Conservation (phyloP, 192 early-diverging fungal species). For the Borealophlyctis nickersoniae region DNA sequence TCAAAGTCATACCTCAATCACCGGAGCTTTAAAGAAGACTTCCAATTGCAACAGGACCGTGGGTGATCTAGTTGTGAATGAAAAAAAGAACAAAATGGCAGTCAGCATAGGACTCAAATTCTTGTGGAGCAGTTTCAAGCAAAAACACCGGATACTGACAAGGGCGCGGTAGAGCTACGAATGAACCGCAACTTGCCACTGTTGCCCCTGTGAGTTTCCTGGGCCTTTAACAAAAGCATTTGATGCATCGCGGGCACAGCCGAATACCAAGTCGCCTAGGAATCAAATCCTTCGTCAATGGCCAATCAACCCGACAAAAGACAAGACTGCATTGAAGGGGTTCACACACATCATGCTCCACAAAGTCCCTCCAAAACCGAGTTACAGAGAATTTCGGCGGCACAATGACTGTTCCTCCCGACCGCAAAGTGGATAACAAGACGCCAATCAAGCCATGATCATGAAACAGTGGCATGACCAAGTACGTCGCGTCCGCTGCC, state of each 20-base stretch:
- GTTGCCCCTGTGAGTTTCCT: slow-evolving; percentile 14
- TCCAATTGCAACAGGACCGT: slow-evolving; percentile 65
- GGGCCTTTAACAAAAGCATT: slow-evolving; percentile 56
- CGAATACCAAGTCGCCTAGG: slow-evolving; percentile 35
- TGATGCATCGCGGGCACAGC: slow-evolving; percentile 84
- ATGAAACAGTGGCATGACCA: slow-evolving; percentile 87
- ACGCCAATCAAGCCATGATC: slow-evolving; percentile 81
- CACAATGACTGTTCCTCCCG: slow-evolving; percentile 67
- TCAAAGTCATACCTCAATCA: slow-evolving; percentile 52
- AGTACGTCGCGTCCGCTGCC: slow-evolving; percentile 57
- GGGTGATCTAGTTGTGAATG: slow-evolving; percentile 45
- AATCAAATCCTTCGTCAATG: slow-evolving; percentile 5
- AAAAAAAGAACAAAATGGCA: no score
- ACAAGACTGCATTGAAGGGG: slow-evolving; percentile 66
- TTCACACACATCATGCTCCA: slow-evolving; percentile 40
- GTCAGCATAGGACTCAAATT: no score
- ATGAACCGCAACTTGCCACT: slow-evolving; percentile 65
- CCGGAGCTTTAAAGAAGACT: slow-evolving; percentile 60
- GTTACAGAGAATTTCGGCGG: slow-evolving; percentile 69
- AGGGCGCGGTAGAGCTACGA: slow-evolving; percentile 73
- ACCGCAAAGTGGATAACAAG: slow-evolving; percentile 63
- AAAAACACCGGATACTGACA: no score
- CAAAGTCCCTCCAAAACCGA: slow-evolving; percentile 74
- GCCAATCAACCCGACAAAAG: slow-evolving; percentile 1
- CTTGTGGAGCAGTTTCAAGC: no score